A percentile compares a stretch with the other conserved stretches of the same genome.
phyloP scores from a whole-genome alignment of 768 basidiomycete species.

The Termitomyces sp. region DNA sequence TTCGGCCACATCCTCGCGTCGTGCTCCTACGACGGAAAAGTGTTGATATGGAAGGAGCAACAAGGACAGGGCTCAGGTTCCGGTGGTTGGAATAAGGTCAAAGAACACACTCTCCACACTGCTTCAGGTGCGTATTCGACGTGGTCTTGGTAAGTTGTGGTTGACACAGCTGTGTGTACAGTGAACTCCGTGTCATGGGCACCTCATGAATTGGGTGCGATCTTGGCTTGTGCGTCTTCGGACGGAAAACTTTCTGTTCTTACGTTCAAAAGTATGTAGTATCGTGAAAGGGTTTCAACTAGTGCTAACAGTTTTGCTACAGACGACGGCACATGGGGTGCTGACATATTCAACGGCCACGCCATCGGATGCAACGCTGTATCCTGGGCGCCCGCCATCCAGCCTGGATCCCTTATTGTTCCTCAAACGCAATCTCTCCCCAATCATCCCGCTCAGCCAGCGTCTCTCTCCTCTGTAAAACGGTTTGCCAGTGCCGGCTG shows the following conservation, averaged over 20 bases:
- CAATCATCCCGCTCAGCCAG: conserved; percentile 33
- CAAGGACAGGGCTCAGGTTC: conserved; percentile 43
- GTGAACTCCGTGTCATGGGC: conserved; percentile 99
- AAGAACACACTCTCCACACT: conserved; percentile 90
- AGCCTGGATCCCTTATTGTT: conserved; percentile 78
- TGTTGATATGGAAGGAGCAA: conserved; percentile 97
- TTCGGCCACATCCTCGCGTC: conserved; percentile 95
- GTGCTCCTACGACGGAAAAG: conserved; percentile 98
- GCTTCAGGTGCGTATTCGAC: conserved; percentile 70
- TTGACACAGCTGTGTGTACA: conserved; percentile 21
- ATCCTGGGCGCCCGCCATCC: conserved; percentile 92
- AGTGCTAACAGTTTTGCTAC: background rate
- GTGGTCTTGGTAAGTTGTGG: background rate
- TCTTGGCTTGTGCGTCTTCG: conserved; percentile 93
- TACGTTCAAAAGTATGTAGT: conserved; percentile 81
- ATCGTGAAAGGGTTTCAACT: background rate
- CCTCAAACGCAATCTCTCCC: conserved; percentile 47
- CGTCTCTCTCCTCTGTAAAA: conserved; percentile 59
- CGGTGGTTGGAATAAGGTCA: conserved; percentile 87
- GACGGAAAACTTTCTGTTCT: conserved; percentile 97
- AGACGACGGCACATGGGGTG: conserved; percentile 97
- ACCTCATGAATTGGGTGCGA: conserved; percentile 96
- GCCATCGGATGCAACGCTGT: conserved; percentile 96
- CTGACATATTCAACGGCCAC: conserved; percentile 92
- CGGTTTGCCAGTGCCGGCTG: conserved; percentile 95